phyloP scores from a whole-genome alignment of 805 yeast genomes.

The Pichia insulana region DNA sequence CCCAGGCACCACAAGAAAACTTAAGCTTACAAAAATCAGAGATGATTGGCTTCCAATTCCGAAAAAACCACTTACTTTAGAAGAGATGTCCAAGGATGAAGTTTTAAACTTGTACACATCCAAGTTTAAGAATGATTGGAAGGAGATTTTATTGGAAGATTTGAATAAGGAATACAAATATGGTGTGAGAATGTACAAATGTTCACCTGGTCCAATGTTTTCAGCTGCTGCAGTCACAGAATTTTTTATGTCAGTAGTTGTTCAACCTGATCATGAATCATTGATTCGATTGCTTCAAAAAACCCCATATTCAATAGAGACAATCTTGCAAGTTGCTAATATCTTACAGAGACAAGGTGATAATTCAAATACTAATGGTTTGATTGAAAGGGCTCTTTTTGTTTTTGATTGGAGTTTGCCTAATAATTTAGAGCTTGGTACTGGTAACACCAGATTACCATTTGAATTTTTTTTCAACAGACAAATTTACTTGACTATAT shows the following conservation, averaged over 20 bases:
- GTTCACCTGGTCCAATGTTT: conserved; percentile 28
- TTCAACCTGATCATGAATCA: conserved; percentile 75
- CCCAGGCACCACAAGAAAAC: conserved; percentile 66
- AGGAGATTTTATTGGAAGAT: conserved; percentile 38
- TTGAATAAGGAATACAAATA: conserved; percentile 28
- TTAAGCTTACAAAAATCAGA: conserved; percentile 60
- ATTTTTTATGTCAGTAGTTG: conserved; percentile 50
- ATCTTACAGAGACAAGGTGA: conserved; percentile 73
- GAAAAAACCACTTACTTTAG: conserved; percentile 53
- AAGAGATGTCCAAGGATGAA: conserved; percentile 36
- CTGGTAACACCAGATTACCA: conserved; percentile 60
- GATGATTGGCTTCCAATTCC: conserved; percentile 76
- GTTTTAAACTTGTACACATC: conserved; percentile 29
- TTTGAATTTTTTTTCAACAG: conserved; percentile 68
- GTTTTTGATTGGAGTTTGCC: conserved; percentile 70
- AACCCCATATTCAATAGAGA: conserved; percentile 68
- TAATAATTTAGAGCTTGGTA: conserved; percentile 46
- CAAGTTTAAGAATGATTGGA: conserved; percentile 35
- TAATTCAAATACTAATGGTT: conserved; percentile 59
- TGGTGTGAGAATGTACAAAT: conserved; percentile 51
- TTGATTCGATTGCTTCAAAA: conserved; percentile 49
- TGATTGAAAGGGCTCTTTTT: conserved; percentile 69
- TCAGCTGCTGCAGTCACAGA: conserved; percentile 33
- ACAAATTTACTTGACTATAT: conserved; percentile 64
- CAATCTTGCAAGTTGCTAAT: conserved; percentile 70